A percentile compares a stretch with the other conserved stretches of the same genome.
Evolutionary conservation across 1,284 basidiomycete species (phyloP).

Genomic region (Microbotryum lychnidis-dioicae): DNA sequence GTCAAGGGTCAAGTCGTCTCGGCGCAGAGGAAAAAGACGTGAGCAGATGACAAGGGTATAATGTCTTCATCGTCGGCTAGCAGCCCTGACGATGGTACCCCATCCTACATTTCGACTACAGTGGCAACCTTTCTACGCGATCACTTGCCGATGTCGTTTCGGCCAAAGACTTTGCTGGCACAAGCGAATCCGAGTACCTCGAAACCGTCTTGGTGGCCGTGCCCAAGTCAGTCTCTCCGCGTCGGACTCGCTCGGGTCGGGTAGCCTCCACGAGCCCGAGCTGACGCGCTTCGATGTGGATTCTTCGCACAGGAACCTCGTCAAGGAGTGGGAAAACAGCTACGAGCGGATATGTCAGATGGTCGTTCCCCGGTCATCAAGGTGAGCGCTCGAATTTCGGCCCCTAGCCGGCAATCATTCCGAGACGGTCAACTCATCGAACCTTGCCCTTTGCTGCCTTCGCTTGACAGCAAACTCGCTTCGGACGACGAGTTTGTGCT

Average conservation of each 20-base stretch:
- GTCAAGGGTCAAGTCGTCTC: slow-evolving; percentile 89
- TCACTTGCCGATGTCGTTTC: slow-evolving; percentile 79
- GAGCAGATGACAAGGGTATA: slow-evolving; percentile 37
- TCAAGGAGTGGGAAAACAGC: slow-evolving; percentile 79
- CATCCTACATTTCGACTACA: slow-evolving; percentile 39
- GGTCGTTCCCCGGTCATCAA: slow-evolving; percentile 92
- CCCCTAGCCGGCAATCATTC: no score
- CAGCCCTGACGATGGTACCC: background rate
- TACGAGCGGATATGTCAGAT: slow-evolving; percentile 84
- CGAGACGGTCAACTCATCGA: background rate
- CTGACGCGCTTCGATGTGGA: background rate
- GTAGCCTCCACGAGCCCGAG: no score
- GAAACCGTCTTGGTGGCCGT: slow-evolving; percentile 91
- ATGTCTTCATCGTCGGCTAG: background rate
- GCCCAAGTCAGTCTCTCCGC: slow-evolving; percentile 60
- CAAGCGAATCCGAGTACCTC: slow-evolving; percentile 76
- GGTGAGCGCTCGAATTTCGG: slow-evolving; percentile 47
- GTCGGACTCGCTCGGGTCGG: background rate
- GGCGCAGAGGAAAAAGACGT: slow-evolving; percentile 92
- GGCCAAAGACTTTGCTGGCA: slow-evolving; percentile 67
- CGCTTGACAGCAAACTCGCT: slow-evolving; percentile 49
- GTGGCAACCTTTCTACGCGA: slow-evolving; percentile 85
- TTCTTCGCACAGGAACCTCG: slow-evolving; percentile 52
- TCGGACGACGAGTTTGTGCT: slow-evolving; percentile 85
- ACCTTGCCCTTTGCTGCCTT: background rate